A percentile compares a stretch with the other conserved stretches of the same genome.
These are phyloP conservation scores for Zasmidium cellare DNA, from an alignment of 2,329 filamentous ascomycete species.

Conservation along the genomic window DNA sequence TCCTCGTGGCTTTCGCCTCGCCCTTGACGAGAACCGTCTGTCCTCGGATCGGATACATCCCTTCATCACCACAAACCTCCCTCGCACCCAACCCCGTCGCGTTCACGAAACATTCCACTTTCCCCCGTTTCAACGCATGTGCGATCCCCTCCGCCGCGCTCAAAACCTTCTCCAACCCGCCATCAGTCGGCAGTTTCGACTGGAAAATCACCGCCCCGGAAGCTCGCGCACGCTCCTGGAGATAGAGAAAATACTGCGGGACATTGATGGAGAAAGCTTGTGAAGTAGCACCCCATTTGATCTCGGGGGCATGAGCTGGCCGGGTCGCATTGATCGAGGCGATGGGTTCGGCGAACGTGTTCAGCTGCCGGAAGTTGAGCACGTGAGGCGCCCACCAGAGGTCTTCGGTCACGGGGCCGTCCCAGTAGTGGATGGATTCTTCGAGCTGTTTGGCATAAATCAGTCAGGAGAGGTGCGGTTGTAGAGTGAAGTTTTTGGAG, in stretches of 20 bases:
- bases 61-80: slow-evolving; percentile 36
- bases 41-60: slow-evolving; percentile 45
- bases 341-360: slow-evolving; percentile 16
- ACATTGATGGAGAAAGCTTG: slow-evolving; percentile 41
- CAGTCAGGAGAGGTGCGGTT: background rate
- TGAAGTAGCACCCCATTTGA: slow-evolving; percentile 33
- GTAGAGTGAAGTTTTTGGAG: background rate
- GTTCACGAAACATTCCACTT: slow-evolving; percentile 41
- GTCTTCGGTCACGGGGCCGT: slow-evolving; percentile 23
- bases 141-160: slow-evolving; percentile 26
- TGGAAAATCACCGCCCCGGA: slow-evolving; percentile 33
- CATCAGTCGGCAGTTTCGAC: slow-evolving; percentile 29
- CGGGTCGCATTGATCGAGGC: slow-evolving; percentile 23
- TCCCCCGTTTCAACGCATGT: slow-evolving; percentile 4
- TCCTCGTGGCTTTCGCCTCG: slow-evolving; percentile 36
- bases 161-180: slow-evolving; percentile 33
- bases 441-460: slow-evolving; percentile 17
- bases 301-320: slow-evolving; percentile 20
- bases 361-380: slow-evolving; percentile 32
- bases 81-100: slow-evolving; percentile 44
- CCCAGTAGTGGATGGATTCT: slow-evolving; percentile 33
- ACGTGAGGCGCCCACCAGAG: slow-evolving; percentile 44
- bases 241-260: slow-evolving; percentile 38
- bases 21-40: slow-evolving; percentile 50
- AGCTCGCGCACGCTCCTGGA: slow-evolving; percentile 31